Percentiles rank a stretch among this genome's conserved stretches.
These are phyloP conservation scores for Akanthomyces uredinophilus DNA, from an alignment of 2,329 filamentous ascomycete genomes.

Conservation along the genomic window DNA sequence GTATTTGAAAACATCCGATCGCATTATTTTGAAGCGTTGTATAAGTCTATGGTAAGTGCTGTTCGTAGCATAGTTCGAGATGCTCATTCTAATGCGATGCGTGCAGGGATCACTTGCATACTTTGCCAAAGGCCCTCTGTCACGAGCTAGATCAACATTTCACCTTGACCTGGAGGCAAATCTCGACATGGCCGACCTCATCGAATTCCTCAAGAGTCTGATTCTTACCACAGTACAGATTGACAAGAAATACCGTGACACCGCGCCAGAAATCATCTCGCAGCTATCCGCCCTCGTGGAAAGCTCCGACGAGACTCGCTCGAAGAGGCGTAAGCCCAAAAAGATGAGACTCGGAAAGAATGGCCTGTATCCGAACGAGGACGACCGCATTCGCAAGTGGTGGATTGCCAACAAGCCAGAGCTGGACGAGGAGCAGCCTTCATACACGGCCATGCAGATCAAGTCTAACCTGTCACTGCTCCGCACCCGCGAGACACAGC, in stretches of 20 bases:
- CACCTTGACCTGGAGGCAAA: slow-evolving; percentile 56
- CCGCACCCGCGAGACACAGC: slow-evolving; percentile 69
- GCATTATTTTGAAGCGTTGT: slow-evolving; percentile 56
- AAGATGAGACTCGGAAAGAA: slow-evolving; percentile 64
- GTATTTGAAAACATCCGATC: slow-evolving; percentile 55
- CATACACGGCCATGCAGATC: slow-evolving; percentile 46
- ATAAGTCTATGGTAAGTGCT: slow-evolving; percentile 54
- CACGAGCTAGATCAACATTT: slow-evolving; percentile 67
- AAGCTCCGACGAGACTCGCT: slow-evolving; percentile 44
- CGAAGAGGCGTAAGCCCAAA: slow-evolving; percentile 51
- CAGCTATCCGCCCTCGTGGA: slow-evolving; percentile 52
- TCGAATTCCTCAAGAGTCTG: slow-evolving; percentile 63
- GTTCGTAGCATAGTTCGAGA: slow-evolving; percentile 26
- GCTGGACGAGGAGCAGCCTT: slow-evolving; percentile 42
- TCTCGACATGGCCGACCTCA: slow-evolving; percentile 57
- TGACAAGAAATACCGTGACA: slow-evolving; percentile 76
- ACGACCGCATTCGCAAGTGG: slow-evolving; percentile 61
- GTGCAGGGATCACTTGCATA: slow-evolving; percentile 69
- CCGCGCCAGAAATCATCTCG: slow-evolving; percentile 56
- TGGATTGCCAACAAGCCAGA: slow-evolving; percentile 58
- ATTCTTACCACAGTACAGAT: slow-evolving; percentile 62
- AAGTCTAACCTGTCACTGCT: slow-evolving; percentile 61
- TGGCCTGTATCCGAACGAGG: slow-evolving; percentile 64
- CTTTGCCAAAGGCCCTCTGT: slow-evolving; percentile 77
- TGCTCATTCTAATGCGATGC: slow-evolving; percentile 16